Evolutionary conservation across 257 asterid genomes (phyloP).

Genomic region (Leptodermis oblonga): DNA sequence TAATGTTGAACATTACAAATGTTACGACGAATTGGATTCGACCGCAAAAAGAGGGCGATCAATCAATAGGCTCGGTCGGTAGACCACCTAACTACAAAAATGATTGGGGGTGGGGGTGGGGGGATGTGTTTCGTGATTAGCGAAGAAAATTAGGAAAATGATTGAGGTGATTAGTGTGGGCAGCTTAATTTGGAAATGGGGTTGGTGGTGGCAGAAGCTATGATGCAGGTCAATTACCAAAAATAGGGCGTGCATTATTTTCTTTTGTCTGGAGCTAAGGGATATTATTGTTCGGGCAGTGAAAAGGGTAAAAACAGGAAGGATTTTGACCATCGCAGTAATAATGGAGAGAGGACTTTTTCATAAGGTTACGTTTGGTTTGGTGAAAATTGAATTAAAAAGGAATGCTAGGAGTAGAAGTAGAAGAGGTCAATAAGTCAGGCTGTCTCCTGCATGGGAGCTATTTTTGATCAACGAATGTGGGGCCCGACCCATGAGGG

Average conservation of each 20-base stretch:
- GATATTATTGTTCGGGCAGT: constrained; percentile 10
- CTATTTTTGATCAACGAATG: constrained; percentile 25
- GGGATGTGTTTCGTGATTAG: not conserved
- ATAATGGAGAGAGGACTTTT: not conserved
- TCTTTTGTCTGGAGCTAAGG: constrained; percentile 39
- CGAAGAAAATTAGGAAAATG: not conserved
- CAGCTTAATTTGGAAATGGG: constrained; percentile 33
- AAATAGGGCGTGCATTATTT: constrained; percentile 57
- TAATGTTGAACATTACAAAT: too few species aligned
- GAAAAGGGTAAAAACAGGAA: constrained; percentile 13
- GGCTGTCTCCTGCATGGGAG: constrained; percentile 79
- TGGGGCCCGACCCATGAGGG: constrained; percentile 20
- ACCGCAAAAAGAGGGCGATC: too few species aligned
- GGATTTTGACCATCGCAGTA: constrained; percentile 9
- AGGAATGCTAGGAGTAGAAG: not conserved
- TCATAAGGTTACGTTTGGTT: not conserved
- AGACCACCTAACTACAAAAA: too few species aligned
- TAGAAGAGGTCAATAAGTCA: constrained; percentile 40
- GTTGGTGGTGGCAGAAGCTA: constrained; percentile 43
- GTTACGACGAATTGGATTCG: too few species aligned
- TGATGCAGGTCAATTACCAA: constrained; percentile 54
- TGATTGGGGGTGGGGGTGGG: constrained; percentile 13
- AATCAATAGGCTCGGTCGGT: too few species aligned
- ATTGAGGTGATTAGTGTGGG: not conserved
- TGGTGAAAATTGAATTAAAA: not conserved